Percentiles rank a stretch among this genome's conserved stretches.
These are phyloP conservation scores for Pseudotulostoma volvatum DNA, from an alignment of 495 filamentous ascomycete genomes.

Conservation along the genomic window DNA sequence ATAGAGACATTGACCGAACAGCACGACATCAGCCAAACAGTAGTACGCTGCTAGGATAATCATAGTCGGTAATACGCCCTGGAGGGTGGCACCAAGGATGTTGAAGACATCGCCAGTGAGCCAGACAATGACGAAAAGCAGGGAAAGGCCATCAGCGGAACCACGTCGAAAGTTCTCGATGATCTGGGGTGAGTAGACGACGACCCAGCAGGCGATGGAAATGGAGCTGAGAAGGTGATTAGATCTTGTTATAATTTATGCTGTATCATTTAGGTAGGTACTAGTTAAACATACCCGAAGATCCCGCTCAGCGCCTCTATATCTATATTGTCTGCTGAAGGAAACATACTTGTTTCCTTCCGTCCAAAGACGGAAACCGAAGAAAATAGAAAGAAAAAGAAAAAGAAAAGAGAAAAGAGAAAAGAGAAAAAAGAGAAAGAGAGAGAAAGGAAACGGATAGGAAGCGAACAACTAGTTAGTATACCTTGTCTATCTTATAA, in stretches of 20 bases:
- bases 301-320: slow-evolving; percentile 82
- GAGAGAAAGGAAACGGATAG: too few species aligned
- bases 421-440: too few species aligned
- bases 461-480: too few species aligned
- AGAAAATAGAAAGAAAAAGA: too few species aligned
- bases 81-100: slow-evolving; percentile 79
- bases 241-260: slow-evolving; percentile 1
- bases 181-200: slow-evolving; percentile 95
- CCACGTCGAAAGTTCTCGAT: slow-evolving; percentile 80
- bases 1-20: slow-evolving; percentile 81
- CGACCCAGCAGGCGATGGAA: slow-evolving; percentile 93
- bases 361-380: too few species aligned
- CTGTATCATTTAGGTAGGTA: neutral
- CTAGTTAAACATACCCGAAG: slow-evolving; percentile 43
- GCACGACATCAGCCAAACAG: slow-evolving; percentile 78
- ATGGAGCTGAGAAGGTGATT: slow-evolving; percentile 49
- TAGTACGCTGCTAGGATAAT: slow-evolving; percentile 91
- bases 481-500: too few species aligned
- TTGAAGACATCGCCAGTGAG: slow-evolving; percentile 92
- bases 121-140: slow-evolving; percentile 85
- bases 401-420: too few species aligned
- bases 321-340: slow-evolving; percentile 52
- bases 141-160: slow-evolving; percentile 76
- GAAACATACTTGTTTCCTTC: slow-evolving; percentile 62
- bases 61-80: slow-evolving; percentile 93